Base-by-base conservation (phyloP, 1,139 yeast species). In the Taiozyma sp. region DNA sequence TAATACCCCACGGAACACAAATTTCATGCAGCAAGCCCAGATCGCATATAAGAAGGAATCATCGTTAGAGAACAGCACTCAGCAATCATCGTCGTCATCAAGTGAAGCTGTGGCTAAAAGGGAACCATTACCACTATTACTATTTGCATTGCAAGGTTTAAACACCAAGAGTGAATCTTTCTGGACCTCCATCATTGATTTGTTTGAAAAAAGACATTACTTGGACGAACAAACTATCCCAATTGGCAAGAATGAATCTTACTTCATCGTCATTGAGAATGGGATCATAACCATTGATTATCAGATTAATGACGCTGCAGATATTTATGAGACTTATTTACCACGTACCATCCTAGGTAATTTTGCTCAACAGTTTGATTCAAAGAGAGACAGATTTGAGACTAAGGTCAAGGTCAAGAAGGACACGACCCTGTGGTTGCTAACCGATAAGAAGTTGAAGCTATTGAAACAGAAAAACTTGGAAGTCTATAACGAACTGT, bases 331-430 rank as follows among this genome's bases (percentile, higher is more conserved):
- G 55, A 84, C 90, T 19, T 80, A 92, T 52, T 77, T 93, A 36
- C 96, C 97, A n/a, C 82, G 91, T 57, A 91, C 97, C 0, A 84
- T 96, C 5, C 88, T 91, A 68, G 99, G 99, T 59, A 48, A 55
- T 2, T 52, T 62, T 36, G 58, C 63, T 13, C 61, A 60, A 27
- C 54, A 51, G 10, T 38, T 38, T 38, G 57, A 50, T 44, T 58
- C 53, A 5, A 48, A 48, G 22, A 52, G 57, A 22, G 61, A 58
- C 23, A 52, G 57, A 27, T 55, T 54, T 10, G 60, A 52, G 16
- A 55, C 57, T 13, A 52, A 55, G 8, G 56, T 69, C 39, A 58
- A 59, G 5, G 66, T 70, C 30, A 63, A 63, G 40, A 74, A 76
- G 3, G 81, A 78, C 49, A 89, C 85, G 52, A 73, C 87, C 2